Evolutionary conservation across 495 filamentous ascomycete species (phyloP).

Genomic region (Podospora sp.): DNA sequence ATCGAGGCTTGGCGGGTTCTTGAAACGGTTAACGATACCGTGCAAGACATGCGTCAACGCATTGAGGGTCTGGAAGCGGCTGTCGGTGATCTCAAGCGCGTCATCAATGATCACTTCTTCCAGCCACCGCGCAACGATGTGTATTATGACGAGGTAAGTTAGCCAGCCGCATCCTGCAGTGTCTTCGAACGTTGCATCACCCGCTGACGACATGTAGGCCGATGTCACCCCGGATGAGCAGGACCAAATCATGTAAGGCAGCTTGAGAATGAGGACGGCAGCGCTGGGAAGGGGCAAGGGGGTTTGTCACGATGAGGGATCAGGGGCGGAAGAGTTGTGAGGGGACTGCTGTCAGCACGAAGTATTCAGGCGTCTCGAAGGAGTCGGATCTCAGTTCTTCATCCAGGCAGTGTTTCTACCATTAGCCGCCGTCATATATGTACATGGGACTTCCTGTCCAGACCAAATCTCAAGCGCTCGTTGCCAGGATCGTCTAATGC

Average conservation of each 20-base stretch:
- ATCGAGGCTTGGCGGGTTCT: neutral
- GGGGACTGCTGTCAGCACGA: neutral
- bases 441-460: slow-evolving; percentile 29
- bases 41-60: neutral
- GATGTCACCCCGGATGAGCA: neutral
- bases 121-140: neutral
- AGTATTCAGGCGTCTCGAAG: neutral
- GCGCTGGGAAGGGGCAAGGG: neutral
- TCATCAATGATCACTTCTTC: neutral
- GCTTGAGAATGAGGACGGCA: neutral
- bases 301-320: neutral
- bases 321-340: neutral
- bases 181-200: neutral
- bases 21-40: neutral
- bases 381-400: neutral
- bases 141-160: neutral
- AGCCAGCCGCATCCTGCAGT: neutral
- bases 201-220: neutral
- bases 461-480: slow-evolving; percentile 1
- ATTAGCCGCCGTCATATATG: slow-evolving; percentile 32
- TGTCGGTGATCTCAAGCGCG: neutral
- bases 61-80: neutral
- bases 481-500: slow-evolving; percentile 22
- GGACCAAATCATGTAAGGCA: neutral
- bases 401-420: slow-evolving; percentile 23